Base-by-base conservation (phyloP, 768 basidiomycete genomes). In the Boletus subcaerulescens region DNA sequence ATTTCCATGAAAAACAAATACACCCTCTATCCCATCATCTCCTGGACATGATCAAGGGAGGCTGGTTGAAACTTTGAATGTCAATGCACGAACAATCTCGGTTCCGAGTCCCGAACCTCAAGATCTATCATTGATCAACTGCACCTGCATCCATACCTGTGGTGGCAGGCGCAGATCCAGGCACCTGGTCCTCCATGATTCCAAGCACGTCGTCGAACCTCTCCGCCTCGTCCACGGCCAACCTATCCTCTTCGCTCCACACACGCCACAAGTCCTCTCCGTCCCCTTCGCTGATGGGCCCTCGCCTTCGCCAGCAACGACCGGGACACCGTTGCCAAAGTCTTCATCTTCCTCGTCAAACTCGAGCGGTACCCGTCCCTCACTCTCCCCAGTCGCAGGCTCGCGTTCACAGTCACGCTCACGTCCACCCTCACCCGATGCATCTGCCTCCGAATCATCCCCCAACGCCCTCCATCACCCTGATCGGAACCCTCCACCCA, bases 331-430 rank as follows among this genome's bases (percentile, higher is more conserved):
- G 14, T 60, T 18, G 73, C 49, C 60, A 57, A 86, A 83, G 45
- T 85, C 84, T 52, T 87, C 85, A 51, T 87, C 87, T 54, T 84
- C 82, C 61, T 87, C 84, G 48, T 85, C 85, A 63, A 88, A 87
- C 60, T 78, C 75, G n/a, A 79, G 69, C 13, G 73, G 71, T 0
- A 76, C 75, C 1, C 57, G 62, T n/a, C 50, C 60, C 11, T 50
- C 55, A 1, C 20, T 38, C 5, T 47, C 48, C 33, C 10, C 48
- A 11, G 18, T 45, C 8, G 11, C 47, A 42, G 31, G 29, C 22
- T 12, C n/a, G 33, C 33, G 14, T 14, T 14, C 33, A 5, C 24
- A 4, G n/a, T 15, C 57, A 26, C 39, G 45, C n/a, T 47, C 45
- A 9, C 54, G 43, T 4, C 57, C 56, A n/a, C 54, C 46, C 42